These are phyloP conservation scores for Cryphonectria carpinicola DNA, from an alignment of 2,329 filamentous ascomycete species.

Conservation along the genomic window DNA sequence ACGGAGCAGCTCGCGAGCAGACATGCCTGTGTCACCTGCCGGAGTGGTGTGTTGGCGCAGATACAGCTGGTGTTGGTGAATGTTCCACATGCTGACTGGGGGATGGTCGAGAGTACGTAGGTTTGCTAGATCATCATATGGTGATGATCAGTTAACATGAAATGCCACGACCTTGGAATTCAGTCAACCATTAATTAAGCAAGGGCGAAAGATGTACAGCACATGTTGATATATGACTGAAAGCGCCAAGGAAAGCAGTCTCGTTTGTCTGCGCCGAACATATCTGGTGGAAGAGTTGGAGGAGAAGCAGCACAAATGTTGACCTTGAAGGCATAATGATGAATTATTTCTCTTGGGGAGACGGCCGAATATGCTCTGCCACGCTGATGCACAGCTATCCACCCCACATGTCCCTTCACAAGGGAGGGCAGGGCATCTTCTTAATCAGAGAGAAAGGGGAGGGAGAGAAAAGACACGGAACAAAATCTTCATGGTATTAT, in stretches of 20 bases:
- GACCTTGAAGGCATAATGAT: neutral
- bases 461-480: neutral
- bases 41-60: conserved; percentile 34
- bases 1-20: conserved; percentile 34
- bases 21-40: conserved; percentile 32
- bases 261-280: conserved; percentile 15
- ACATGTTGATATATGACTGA: conserved; percentile 16
- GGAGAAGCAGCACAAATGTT: neutral
- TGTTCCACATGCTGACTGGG: conserved; percentile 33
- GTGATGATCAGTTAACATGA: neutral
- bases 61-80: conserved; percentile 37
- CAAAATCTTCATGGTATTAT: neutral
- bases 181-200: neutral
- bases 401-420: neutral
- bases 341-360: neutral
- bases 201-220: conserved; percentile 3
- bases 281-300: conserved; percentile 1
- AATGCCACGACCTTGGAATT: no score
- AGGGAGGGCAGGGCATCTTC: neutral
- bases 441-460: neutral
- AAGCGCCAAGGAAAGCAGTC: conserved; percentile 21
- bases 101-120: conserved; percentile 33
- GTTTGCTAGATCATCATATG: conserved; percentile 27
- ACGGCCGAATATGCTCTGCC: neutral
- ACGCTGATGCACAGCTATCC: neutral